A percentile compares a stretch with the other conserved stretches of the same genome.
These are phyloP conservation scores for Gossypium longicalyx DNA, from an alignment of 345 rosid species.

Conservation along the genomic window DNA sequence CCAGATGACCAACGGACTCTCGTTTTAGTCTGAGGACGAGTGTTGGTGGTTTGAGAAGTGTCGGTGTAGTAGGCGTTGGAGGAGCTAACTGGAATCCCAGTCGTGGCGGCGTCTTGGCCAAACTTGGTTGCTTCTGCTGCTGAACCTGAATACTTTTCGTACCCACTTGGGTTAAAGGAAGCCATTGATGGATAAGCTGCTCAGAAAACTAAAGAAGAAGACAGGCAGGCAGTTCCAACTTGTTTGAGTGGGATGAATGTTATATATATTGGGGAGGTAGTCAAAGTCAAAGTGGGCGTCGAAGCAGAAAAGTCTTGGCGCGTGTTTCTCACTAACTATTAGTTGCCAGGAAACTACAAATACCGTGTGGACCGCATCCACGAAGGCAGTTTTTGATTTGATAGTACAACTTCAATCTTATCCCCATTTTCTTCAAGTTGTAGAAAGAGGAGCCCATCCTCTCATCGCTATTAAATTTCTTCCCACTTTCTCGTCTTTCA, in stretches of 20 bases:
- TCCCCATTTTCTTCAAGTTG: background rate
- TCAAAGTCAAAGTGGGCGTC: background rate
- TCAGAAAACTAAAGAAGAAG: background rate
- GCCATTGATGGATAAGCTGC: background rate
- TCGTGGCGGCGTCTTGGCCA: background rate
- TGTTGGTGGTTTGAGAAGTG: background rate
- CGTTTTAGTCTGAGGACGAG: background rate
- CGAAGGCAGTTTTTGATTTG: background rate
- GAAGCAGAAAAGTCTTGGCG: background rate
- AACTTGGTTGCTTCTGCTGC: background rate
- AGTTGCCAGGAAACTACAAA: conserved; percentile 2
- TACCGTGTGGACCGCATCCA: background rate
- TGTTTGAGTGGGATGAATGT: background rate
- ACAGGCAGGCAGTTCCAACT: background rate
- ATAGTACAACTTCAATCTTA: background rate
- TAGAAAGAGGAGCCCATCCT: background rate
- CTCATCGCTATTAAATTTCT: background rate
- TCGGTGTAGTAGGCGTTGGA: background rate
- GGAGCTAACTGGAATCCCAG: conserved; percentile 16
- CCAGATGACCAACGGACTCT: conserved; percentile 18
- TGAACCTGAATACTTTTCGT: conserved; percentile 4
- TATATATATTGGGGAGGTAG: background rate
- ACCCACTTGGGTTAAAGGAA: conserved; percentile 4
- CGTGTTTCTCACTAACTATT: background rate
- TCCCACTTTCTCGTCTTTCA: too few relatives aligned